phyloP scores from a whole-genome alignment of 2,329 filamentous ascomycete species.

The Akanthomyces muscarius region DNA sequence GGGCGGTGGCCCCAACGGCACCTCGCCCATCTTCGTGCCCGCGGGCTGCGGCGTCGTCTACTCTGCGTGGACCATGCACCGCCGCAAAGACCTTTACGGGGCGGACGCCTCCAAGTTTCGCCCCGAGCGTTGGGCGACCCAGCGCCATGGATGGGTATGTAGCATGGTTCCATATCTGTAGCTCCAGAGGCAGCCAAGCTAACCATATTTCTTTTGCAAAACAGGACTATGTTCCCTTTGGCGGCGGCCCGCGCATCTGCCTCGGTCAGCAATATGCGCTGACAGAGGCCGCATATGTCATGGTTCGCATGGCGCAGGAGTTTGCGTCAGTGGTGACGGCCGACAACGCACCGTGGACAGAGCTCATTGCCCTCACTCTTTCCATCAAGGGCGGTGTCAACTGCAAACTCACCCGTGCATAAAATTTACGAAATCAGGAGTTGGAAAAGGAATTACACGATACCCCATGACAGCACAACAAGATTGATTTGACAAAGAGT shows the following conservation, averaged over 20 bases:
- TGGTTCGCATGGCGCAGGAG: conserved; percentile 19
- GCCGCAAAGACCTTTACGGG: conserved; percentile 34
- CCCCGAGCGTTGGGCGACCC: conserved; percentile 35
- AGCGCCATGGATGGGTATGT: conserved; percentile 25
- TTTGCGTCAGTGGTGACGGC: neutral
- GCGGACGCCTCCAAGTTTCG: conserved; percentile 31
- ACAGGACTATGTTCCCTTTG: conserved; percentile 33
- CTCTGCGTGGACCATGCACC: conserved; percentile 28
- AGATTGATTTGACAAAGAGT: neutral
- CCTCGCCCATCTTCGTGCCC: conserved; percentile 28
- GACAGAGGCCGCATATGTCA: conserved; percentile 2
- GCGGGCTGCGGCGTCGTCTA: conserved; percentile 25
- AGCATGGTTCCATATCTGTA: neutral
- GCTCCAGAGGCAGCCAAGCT: neutral
- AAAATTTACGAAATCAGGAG: neutral
- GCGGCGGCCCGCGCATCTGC: conserved; percentile 34
- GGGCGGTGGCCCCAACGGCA: conserved; percentile 33
- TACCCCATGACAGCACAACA: neutral
- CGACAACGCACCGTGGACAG: conserved; percentile 1
- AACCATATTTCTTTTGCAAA: neutral
- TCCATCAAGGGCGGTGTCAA: neutral
- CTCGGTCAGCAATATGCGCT: conserved; percentile 23
- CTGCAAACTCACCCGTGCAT: neutral
- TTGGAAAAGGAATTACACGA: neutral
- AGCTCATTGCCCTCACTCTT: neutral